Conservation (phyloP, 352 stramenopile species). For the Pythium grandisporangium region DNA sequence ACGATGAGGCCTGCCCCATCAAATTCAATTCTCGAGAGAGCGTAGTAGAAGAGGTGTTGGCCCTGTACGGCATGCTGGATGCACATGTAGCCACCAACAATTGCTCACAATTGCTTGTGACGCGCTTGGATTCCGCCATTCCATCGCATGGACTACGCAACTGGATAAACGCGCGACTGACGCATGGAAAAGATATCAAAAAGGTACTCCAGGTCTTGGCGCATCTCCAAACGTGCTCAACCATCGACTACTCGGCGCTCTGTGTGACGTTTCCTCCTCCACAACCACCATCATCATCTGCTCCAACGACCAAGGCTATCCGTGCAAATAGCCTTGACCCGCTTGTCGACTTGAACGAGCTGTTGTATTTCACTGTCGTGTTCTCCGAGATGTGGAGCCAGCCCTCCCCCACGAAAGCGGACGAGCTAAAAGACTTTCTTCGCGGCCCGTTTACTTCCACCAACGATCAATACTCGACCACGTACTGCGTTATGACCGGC, state of each 20-base stretch:
- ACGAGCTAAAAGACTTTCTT: constrained; percentile 3
- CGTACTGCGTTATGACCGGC: constrained; percentile 13
- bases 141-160: too few relatives aligned
- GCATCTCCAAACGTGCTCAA: background rate
- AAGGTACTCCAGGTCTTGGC: background rate
- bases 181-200: background rate
- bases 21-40: constrained; percentile 8
- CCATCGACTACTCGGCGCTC: background rate
- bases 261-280: too few relatives aligned
- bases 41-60: constrained; percentile 6
- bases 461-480: background rate
- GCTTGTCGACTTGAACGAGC: background rate
- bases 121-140: background rate
- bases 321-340: background rate
- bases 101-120: constrained; percentile 4
- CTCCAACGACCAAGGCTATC: background rate
- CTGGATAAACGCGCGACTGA: background rate
- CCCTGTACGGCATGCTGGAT: constrained; percentile 5
- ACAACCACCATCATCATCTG: too few relatives aligned
- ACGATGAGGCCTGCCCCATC: constrained; percentile 5
- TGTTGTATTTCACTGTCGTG: constrained; percentile 17
- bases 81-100: constrained; percentile 5
- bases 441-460: constrained; percentile 7
- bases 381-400: constrained; percentile 14
- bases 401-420: constrained; percentile 3